Evolutionary conservation across 345 rosid species (phyloP).

Genomic region (Melaleuca quinquenervia): DNA sequence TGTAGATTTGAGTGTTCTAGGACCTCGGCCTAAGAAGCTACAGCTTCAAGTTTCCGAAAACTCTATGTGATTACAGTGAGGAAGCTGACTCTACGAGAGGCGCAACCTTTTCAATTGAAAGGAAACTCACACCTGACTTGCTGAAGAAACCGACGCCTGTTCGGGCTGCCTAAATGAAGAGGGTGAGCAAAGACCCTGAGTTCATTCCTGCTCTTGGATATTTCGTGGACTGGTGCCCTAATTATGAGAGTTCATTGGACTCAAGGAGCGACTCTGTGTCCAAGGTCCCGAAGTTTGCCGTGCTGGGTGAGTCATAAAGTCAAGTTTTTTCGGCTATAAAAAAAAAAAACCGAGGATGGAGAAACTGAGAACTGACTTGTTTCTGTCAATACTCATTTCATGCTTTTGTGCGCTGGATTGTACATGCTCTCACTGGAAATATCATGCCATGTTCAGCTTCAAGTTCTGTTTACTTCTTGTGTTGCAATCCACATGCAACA

Average conservation of each 20-base stretch:
- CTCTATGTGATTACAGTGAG: conserved; percentile 23
- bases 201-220: background rate
- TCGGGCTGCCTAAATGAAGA: background rate
- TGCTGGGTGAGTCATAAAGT: background rate
- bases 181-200: background rate
- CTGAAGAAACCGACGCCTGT: background rate
- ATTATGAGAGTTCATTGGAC: background rate
- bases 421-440: background rate
- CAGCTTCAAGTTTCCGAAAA: conserved; percentile 16
- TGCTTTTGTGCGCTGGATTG: background rate
- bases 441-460: background rate
- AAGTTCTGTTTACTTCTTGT: background rate
- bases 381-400: background rate
- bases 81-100: background rate
- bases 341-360: background rate
- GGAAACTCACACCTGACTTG: background rate
- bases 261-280: background rate
- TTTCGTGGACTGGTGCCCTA: background rate
- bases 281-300: background rate
- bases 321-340: background rate
- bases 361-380: background rate
- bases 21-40: conserved; percentile 50
- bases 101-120: background rate
- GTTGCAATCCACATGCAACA: background rate
- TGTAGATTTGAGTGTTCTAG: conserved; percentile 45